Conservation (phyloP, 805 yeast genomes). For the Ogataea salicorniae region DNA sequence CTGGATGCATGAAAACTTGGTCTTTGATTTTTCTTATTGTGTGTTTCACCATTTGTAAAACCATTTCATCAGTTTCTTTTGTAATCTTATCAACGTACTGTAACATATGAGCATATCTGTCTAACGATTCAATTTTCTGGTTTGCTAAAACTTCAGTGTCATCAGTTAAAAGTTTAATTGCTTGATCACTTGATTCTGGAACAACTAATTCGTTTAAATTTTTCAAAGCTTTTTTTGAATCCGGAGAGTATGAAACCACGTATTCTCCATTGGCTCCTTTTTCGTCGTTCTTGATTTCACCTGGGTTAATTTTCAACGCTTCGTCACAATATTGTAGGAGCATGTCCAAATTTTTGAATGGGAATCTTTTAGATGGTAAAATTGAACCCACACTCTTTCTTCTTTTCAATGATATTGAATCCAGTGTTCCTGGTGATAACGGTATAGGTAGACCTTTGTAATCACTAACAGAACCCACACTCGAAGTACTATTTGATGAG, state of each 20-base stretch:
- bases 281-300: constrained; percentile 41
- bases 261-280: constrained; percentile 19
- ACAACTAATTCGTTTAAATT: constrained; percentile 33
- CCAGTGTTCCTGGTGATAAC: constrained; percentile 17
- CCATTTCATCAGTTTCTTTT: constrained; percentile 69
- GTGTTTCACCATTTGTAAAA: constrained; percentile 55
- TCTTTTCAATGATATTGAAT: constrained; percentile 20
- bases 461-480: constrained; percentile 30
- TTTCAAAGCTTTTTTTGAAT: constrained; percentile 51
- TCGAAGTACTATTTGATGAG: constrained; percentile 11
- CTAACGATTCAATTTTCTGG: constrained; percentile 64
- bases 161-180: constrained; percentile 52
- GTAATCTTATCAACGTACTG: constrained; percentile 73
- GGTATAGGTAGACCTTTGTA: constrained; percentile 56
- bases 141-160: constrained; percentile 62
- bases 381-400: constrained; percentile 40
- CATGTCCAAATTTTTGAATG: constrained; percentile 54
- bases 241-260: constrained; percentile 48
- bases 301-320: constrained; percentile 68
- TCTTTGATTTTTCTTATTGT: constrained; percentile 53
- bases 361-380: constrained; percentile 43
- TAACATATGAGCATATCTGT: constrained; percentile 67
- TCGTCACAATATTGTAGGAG: constrained; percentile 66
- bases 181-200: constrained; percentile 59
- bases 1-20: constrained; percentile 20